Conservation (phyloP, 371 early-diverging fungal genomes). For the Apophysomyces elegans region DNA sequence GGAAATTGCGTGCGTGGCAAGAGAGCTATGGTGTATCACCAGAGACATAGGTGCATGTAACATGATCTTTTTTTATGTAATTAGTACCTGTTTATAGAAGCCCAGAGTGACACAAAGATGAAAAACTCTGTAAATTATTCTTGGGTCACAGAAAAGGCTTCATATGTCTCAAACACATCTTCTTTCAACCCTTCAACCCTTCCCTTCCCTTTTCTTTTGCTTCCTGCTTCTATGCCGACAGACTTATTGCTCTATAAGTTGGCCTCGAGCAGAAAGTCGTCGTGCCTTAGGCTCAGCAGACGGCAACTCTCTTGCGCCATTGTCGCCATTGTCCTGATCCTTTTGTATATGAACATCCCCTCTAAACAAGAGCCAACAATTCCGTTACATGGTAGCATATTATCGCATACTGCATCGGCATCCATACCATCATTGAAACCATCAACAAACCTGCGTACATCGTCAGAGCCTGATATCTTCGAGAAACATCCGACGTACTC, state of each 20-base stretch:
- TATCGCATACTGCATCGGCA: not conserved
- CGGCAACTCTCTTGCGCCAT: not conserved
- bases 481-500: not conserved
- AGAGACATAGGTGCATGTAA: no score
- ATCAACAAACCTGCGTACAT: not conserved
- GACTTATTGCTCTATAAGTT: not conserved
- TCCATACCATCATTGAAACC: not conserved
- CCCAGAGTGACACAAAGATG: no score
- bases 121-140: not conserved
- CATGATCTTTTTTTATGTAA: no score
- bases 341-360: slow-evolving; percentile 5
- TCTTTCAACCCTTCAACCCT: not conserved
- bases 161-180: not conserved
- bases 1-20: no score
- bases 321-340: slow-evolving; percentile 13
- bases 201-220: not conserved
- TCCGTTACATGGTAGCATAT: not conserved
- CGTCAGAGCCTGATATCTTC: no score
- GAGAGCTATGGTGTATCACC: no score
- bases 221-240: not conserved
- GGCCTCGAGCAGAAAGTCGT: not conserved
- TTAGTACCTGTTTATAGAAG: no score
- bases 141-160: not conserved
- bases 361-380: not conserved
- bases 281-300: not conserved